phyloP scores from a whole-genome alignment of 306 rosid species.

The Chamaecrista fasciculata region DNA sequence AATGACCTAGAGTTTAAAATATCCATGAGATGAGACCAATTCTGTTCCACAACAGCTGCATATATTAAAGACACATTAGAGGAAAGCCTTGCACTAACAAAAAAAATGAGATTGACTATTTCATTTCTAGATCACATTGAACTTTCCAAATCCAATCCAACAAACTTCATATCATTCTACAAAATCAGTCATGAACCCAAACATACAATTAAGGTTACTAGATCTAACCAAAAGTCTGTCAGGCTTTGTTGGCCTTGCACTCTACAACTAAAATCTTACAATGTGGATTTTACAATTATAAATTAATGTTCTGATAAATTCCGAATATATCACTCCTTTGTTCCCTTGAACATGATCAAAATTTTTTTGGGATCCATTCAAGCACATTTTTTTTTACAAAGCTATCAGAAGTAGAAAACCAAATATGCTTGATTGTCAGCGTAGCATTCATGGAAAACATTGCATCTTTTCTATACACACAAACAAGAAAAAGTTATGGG shows the following conservation, averaged over 20 bases:
- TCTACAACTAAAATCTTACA: neutral
- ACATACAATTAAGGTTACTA: neutral
- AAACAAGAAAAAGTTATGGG: constrained; percentile 15
- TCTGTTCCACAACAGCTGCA: neutral
- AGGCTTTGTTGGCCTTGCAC: neutral
- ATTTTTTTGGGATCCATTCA: neutral
- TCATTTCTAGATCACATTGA: neutral
- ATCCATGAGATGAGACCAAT: neutral
- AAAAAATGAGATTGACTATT: neutral
- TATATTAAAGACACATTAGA: neutral
- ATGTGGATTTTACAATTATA: neutral
- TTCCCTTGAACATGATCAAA: neutral
- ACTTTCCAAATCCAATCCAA: neutral
- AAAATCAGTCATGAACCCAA: neutral
- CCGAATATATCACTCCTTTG: neutral
- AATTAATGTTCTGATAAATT: neutral
- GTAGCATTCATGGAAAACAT: constrained; percentile 8
- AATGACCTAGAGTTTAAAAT: neutral
- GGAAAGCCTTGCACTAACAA: neutral
- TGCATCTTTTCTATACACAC: constrained; percentile 1
- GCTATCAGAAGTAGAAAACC: neutral
- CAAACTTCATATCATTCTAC: neutral
- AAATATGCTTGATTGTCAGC: constrained; percentile 16
- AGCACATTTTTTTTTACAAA: neutral
- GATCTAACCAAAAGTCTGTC: neutral